Evolutionary conservation across 1,284 basidiomycete genomes (phyloP), one percentile per base, ranked within the genome.

Genomic region (Heterobasidion parviporum): DNA sequence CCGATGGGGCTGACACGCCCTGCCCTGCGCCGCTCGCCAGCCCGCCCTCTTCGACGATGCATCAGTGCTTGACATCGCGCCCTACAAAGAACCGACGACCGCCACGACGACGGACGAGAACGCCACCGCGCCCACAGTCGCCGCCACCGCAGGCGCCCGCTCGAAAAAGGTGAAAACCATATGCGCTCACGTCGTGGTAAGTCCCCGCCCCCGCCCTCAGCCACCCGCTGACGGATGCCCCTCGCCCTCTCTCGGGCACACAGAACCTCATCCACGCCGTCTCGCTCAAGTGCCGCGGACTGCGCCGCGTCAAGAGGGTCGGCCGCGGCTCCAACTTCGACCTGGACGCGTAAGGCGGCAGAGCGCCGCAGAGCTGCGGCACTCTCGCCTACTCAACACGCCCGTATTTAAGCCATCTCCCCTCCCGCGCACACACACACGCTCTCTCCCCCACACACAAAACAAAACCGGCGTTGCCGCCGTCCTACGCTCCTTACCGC

Each of bases 61-160:
- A 16, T 20, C 51, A 35, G 58, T 57, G 32, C 57, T 60, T 51
- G 59, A 60, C 36, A 60, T 60, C n/a, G 10, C 38, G 10, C 26
- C 3, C 26, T 26, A 26, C 26, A 5, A 26, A 26, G 38, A 41
- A 12, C 38, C 38, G n/a, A 41, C 38, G 38, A 41, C 38, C 36
- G 36, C 60, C 8, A 16, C 36, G 18, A 50, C 58, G 15, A 50
- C 58, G 10, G 14, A 14, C 34, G 35, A 51, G n/a, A 16, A 16
- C 15, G 18, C 50, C 8, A 35, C 50, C 35, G 14, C 50, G 14
- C 18, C 33, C 16, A 35, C 16, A 15, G 15, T 35, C 16, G 8
- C 14, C 32, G 35, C 50, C 50, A 16, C 50, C 18, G 10, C 16
- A 15, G 45, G 50, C 32, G 46, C 33, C 50, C n/a, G 45, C 16